Evolutionary conservation across 805 yeast genomes (phyloP).

Genomic region (Yamadazyma takamatsuzukensis): DNA sequence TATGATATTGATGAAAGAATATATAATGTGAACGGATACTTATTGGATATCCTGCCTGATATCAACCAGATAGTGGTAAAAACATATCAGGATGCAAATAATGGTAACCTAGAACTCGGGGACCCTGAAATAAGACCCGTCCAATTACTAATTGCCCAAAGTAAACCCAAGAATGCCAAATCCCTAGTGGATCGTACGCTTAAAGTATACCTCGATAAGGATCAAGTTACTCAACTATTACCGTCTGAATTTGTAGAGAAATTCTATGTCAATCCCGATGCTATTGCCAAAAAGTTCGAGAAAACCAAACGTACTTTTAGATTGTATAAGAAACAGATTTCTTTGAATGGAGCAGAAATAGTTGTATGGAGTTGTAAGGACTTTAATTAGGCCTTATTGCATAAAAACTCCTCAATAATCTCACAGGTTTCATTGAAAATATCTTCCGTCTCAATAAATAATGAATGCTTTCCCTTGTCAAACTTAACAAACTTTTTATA

Average conservation of each 20-base stretch:
- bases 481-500: conserved; percentile 25
- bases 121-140: conserved; percentile 22
- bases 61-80: conserved; percentile 26
- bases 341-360: conserved; percentile 4
- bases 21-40: conserved; percentile 16
- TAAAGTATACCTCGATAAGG: not conserved
- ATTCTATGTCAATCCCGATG: conserved; percentile 5
- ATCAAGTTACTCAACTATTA: not conserved
- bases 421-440: conserved; percentile 19
- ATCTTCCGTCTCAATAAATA: conserved; percentile 45
- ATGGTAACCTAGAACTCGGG: no score
- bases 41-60: conserved; percentile 26
- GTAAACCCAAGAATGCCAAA: conserved; percentile 5
- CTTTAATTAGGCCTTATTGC: not conserved
- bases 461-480: conserved; percentile 38
- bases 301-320: conserved; percentile 1
- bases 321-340: conserved; percentile 7
- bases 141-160: conserved; percentile 22
- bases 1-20: conserved; percentile 9
- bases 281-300: conserved; percentile 1
- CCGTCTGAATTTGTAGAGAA: conserved; percentile 5
- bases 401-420: conserved; percentile 3
- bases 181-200: conserved; percentile 9
- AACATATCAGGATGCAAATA: conserved; percentile 14
- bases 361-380: conserved; percentile 8